phyloP scores from a whole-genome alignment of 208 protist genomes.

The Leishmania gerbilli region DNA sequence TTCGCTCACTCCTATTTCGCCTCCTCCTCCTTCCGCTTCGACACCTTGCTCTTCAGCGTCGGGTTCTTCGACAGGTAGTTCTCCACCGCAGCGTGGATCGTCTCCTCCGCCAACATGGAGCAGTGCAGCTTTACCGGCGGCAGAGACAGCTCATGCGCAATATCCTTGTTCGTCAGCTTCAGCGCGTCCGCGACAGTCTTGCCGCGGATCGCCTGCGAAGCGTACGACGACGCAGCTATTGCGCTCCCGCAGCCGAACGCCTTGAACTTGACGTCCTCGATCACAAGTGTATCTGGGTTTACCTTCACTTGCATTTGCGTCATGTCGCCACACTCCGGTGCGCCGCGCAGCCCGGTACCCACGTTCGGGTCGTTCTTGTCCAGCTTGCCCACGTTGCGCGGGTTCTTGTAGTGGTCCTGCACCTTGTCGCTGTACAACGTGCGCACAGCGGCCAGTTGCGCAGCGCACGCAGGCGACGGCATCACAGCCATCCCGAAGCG shows the following conservation, averaged over 20 bases:
- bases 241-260: constrained; percentile 99
- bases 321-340: constrained; percentile 99
- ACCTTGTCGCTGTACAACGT: constrained; percentile 96
- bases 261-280: constrained; percentile 97
- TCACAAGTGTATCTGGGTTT: constrained; percentile 89
- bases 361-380: constrained; percentile 96
- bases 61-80: constrained; percentile 97
- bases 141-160: constrained; percentile 98
- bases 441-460: constrained; percentile 33
- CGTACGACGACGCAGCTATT: constrained; percentile 97
- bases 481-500: background rate
- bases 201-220: constrained; percentile 98
- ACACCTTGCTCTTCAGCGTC: constrained; percentile 89
- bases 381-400: constrained; percentile 98
- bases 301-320: constrained; percentile 98
- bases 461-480: background rate
- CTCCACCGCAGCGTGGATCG: constrained; percentile 98
- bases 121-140: constrained; percentile 99
- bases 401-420: constrained; percentile 99
- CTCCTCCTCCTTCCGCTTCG: constrained; percentile 20
- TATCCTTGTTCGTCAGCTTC: constrained; percentile 98
- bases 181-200: constrained; percentile 97
- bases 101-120: constrained; percentile 99
- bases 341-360: constrained; percentile 98
- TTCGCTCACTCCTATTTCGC: background rate